Evolutionary conservation across 2,329 filamentous ascomycete species (phyloP).

Genomic region (Phaeoacremonium minimum): DNA sequence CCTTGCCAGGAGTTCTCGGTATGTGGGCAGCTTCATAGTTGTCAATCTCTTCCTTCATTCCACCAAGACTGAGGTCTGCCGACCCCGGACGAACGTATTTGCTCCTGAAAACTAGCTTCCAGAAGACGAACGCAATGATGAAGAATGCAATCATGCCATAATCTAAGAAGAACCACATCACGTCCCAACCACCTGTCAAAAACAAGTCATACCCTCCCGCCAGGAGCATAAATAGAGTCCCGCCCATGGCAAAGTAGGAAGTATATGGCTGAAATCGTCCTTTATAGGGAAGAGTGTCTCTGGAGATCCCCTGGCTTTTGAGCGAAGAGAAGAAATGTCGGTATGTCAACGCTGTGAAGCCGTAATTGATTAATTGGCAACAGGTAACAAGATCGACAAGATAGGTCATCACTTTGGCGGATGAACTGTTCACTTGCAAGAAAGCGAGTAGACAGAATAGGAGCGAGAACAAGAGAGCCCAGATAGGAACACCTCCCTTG

Average conservation of each 20-base stretch:
- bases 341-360: constrained; percentile 53
- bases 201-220: constrained; percentile 10
- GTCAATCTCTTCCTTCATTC: constrained; percentile 12
- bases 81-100: constrained; percentile 8
- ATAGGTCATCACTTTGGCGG: constrained; percentile 55
- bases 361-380: constrained; percentile 55
- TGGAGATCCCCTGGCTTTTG: constrained; percentile 45
- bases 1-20: constrained; percentile 1
- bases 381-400: constrained; percentile 57
- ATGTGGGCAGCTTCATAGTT: constrained; percentile 7
- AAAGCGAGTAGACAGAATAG: constrained; percentile 60
- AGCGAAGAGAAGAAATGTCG: constrained; percentile 54
- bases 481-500: constrained; percentile 57
- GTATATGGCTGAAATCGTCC: constrained; percentile 53
- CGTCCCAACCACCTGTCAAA: constrained; percentile 8
- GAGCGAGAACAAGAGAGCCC: constrained; percentile 55
- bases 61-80: constrained; percentile 10
- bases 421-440: constrained; percentile 50
- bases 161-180: constrained; percentile 13
- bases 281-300: constrained; percentile 48
- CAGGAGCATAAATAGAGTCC: constrained; percentile 7
- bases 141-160: constrained; percentile 13
- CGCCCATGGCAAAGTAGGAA: constrained; percentile 34
- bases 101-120: constrained; percentile 7
- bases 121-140: constrained; percentile 5